A percentile compares a stretch with the other conserved stretches of the same genome.
Evolutionary conservation across 768 basidiomycete species (phyloP).

Genomic region (Amanita phalloides): DNA sequence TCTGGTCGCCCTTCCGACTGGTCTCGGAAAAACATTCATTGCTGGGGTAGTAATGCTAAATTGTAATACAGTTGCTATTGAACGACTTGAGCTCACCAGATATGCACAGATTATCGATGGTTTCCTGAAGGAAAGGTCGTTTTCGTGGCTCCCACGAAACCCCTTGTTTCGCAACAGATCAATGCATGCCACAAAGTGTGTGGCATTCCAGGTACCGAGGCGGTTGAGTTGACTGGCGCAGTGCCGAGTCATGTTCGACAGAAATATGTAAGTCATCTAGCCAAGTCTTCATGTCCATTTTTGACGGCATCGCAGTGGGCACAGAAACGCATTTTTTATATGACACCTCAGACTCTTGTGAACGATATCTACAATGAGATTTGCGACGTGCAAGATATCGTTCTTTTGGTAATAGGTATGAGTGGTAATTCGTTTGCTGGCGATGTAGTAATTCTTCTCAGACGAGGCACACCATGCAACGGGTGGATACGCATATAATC

Average conservation of each 20-base stretch:
- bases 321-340: slow-evolving; percentile 82
- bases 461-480: slow-evolving; percentile 95
- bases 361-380: slow-evolving; percentile 71
- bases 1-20: slow-evolving; percentile 89
- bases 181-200: slow-evolving; percentile 88
- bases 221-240: slow-evolving; percentile 80
- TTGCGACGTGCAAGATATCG: slow-evolving; percentile 71
- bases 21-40: slow-evolving; percentile 96
- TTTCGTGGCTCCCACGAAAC: slow-evolving; percentile 94
- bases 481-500: slow-evolving; percentile 83
- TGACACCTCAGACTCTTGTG: slow-evolving; percentile 91
- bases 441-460: slow-evolving; percentile 16
- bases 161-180: slow-evolving; percentile 91
- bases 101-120: slow-evolving; percentile 70
- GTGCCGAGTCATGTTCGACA: slow-evolving; percentile 42
- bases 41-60: slow-evolving; percentile 96
- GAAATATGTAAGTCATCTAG: slow-evolving; percentile 38
- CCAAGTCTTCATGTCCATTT: neutral
- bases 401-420: slow-evolving; percentile 80
- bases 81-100: neutral
- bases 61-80: slow-evolving; percentile 25
- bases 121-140: slow-evolving; percentile 87
- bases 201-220: slow-evolving; percentile 83
- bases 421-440: slow-evolving; percentile 9
- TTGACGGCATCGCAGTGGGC: slow-evolving; percentile 42